A percentile compares a stretch with the other conserved stretches of the same genome.
Conservation (phyloP, 495 filamentous ascomycete genomes). For the Penicillium canariense region DNA sequence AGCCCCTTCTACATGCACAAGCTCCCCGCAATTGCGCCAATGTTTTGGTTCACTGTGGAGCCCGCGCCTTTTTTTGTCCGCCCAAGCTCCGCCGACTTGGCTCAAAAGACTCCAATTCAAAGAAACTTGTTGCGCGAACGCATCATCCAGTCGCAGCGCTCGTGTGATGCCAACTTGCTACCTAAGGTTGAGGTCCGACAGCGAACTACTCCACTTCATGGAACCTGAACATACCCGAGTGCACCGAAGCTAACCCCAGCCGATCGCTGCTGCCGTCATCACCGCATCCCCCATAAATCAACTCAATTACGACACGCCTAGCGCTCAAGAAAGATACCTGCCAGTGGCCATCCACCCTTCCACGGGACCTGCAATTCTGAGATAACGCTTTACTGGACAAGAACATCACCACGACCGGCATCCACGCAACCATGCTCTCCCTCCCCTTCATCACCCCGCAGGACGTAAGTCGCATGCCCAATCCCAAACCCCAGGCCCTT, state of each 20-base stretch:
- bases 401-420: not conserved
- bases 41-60: slow-evolving; percentile 15
- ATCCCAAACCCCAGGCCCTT: not conserved
- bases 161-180: too few species aligned
- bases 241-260: not conserved
- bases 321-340: not conserved
- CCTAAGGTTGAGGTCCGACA: too few species aligned
- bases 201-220: too few species aligned
- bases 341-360: not conserved
- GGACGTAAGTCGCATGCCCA: slow-evolving; percentile 53
- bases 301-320: not conserved
- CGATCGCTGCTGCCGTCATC: not conserved
- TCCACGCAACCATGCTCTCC: slow-evolving; percentile 55
- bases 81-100: slow-evolving; percentile 4
- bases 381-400: not conserved
- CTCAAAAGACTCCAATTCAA: not conserved
- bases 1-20: too few species aligned
- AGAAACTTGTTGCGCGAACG: too few species aligned
- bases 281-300: not conserved
- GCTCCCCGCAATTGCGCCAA: slow-evolving; percentile 4
- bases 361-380: not conserved
- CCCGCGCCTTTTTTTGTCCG: slow-evolving; percentile 13
- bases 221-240: not conserved
- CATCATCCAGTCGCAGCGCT: too few species aligned
- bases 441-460: slow-evolving; percentile 71